Conservation (phyloP, 805 yeast species). For the Cyberlindnera xylosilytica region DNA sequence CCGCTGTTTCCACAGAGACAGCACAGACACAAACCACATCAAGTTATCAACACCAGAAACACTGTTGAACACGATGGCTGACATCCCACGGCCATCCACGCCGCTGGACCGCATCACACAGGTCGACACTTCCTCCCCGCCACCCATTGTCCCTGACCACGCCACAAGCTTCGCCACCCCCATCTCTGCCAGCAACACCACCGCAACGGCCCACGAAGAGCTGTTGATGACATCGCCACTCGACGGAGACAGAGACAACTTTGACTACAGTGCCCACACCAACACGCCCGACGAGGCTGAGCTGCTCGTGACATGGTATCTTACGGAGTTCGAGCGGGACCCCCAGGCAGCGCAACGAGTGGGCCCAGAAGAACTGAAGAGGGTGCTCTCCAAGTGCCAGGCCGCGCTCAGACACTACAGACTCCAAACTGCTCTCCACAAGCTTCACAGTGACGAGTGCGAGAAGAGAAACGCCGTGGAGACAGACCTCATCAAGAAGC, state of each 20-base stretch:
- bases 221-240: background rate
- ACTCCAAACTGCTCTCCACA: conserved; percentile 21
- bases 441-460: conserved; percentile 21
- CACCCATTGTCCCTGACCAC: conserved; percentile 4
- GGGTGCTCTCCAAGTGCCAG: conserved; percentile 14
- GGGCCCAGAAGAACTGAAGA: conserved; percentile 3
- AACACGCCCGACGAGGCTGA: conserved; percentile 11
- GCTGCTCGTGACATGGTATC: conserved; percentile 5
- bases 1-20: conserved; percentile 1
- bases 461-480: conserved; percentile 23
- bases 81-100: conserved; percentile 9
- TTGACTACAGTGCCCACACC: conserved; percentile 3
- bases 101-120: conserved; percentile 8
- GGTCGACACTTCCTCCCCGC: conserved; percentile 1
- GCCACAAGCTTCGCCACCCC: background rate
- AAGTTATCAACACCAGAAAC: background rate
- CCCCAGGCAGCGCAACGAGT: conserved; percentile 1
- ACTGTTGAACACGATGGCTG: background rate
- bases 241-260: conserved; percentile 2
- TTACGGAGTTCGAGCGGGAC: conserved; percentile 3
- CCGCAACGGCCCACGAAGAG: too few species aligned
- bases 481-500: conserved; percentile 21
- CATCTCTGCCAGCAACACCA: background rate
- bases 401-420: conserved; percentile 19
- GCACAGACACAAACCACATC: background rate